Evolutionary conservation across 139 green algal genomes (phyloP).

Genomic region (Tetradesmus obliquus): DNA sequence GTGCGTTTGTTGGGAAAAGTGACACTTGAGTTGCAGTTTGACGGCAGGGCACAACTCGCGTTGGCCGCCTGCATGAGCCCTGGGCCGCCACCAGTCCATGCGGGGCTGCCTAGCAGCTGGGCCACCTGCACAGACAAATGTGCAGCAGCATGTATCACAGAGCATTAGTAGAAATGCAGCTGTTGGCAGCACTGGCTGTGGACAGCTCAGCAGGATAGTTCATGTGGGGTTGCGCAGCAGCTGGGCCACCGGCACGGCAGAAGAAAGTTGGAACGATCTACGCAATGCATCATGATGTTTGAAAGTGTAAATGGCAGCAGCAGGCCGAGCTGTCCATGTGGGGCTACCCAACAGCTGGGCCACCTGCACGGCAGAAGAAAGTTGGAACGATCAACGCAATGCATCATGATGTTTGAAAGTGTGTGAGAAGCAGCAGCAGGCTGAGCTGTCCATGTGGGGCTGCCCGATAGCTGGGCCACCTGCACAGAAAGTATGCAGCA

Average conservation of each 20-base stretch:
- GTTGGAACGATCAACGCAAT: no score
- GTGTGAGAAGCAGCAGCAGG: not conserved
- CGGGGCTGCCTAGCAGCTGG: not conserved
- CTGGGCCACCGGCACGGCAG: not conserved
- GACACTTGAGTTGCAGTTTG: no score
- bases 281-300: no score
- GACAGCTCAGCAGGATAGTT: no score
- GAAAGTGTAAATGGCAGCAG: not conserved
- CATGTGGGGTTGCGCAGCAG: not conserved
- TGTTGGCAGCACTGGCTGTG: no score
- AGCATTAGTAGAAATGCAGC: no score
- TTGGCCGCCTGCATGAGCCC: conserved; percentile 26
- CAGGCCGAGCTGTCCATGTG: conserved; percentile 20
- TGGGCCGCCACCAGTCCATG: conserved; percentile 28
- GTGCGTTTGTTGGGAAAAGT: no score
- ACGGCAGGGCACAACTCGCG: no score
- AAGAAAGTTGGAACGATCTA: no score
- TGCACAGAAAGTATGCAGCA: no score
- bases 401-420: no score
- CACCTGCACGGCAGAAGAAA: not conserved
- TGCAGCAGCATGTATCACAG: not conserved
- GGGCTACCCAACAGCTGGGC: not conserved
- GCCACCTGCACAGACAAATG: not conserved
- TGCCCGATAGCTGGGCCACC: not conserved
- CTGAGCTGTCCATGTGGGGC: conserved; percentile 17